Base-by-base conservation (phyloP, 352 stramenopile genomes). In the Peronospora farinosa region DNA sequence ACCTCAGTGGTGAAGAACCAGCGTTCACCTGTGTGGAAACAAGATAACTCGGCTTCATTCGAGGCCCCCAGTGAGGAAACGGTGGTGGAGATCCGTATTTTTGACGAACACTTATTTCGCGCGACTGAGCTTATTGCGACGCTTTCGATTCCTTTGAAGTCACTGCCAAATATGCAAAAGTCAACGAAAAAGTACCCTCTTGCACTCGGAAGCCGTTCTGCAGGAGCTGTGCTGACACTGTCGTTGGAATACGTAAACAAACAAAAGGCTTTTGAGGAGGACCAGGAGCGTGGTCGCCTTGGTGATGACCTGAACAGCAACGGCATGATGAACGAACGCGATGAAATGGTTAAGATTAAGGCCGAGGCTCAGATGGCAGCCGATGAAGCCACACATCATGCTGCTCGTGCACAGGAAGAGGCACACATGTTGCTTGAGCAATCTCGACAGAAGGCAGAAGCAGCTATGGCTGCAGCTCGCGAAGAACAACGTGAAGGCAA, bases 211-310 rank as follows among this genome's bases (percentile, higher is more conserved):
- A 92, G 75, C 42, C 73, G 82, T 11, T 85, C 82, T n/a, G 63
- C 79, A 17, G 79, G 82, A 38, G 79, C 79, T 5, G 72, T 89
- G 21, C 30, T 92, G n/a, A 88, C 77, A 3, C 60, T 92, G 23
- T 74, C 77, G 27, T 57, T 92, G 9, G 82, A 92, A 49, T 92
- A 92, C 50, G 73, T 91, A 21, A 92, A 92, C 63, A 88, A 88
- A 47, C 79, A 72, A 3, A 89, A 88, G 63, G 77, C 77, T 17
- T 85, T 73, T 48, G 69, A 88, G 23, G 69, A 92, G 47, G 74
- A 85, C 17, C 76, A 90, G 42, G 68, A 86, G 43, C 69, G 74
- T 42, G 55, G 69, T 3, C 69, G 74, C 42, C 61, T 86, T 41
- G 68, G 59, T 32, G 74, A 84, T 35, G 78, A 87, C 45, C 49